Evolutionary conservation across 2,329 filamentous ascomycete species (phyloP).

Genomic region (Hymenotorrendiella dingleyae): DNA sequence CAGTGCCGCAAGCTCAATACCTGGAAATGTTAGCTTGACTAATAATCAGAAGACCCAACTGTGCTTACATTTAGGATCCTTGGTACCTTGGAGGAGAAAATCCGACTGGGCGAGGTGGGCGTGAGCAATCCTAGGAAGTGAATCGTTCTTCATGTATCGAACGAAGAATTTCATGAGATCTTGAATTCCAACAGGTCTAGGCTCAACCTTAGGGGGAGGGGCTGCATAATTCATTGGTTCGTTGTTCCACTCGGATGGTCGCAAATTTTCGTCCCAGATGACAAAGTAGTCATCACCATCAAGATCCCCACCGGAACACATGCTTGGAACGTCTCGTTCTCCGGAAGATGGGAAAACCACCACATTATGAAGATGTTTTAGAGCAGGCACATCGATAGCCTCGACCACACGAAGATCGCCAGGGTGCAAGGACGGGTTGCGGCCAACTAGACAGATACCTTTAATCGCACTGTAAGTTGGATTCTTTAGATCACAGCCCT

Average conservation of each 20-base stretch:
- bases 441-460: conserved; percentile 76
- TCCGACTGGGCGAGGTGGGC: conserved; percentile 80
- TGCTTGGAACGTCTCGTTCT: conserved; percentile 79
- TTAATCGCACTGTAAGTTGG: conserved; percentile 55
- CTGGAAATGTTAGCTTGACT: conserved; percentile 33
- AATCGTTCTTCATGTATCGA: conserved; percentile 86
- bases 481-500: conserved; percentile 39
- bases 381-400: conserved; percentile 67
- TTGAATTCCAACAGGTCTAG: conserved; percentile 59
- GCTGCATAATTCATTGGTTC: conserved; percentile 72
- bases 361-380: conserved; percentile 75
- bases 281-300: conserved; percentile 96
- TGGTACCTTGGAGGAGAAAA: conserved; percentile 51
- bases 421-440: conserved; percentile 90
- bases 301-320: conserved; percentile 93
- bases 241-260: conserved; percentile 65
- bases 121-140: conserved; percentile 70
- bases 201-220: conserved; percentile 47
- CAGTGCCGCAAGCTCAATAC: conserved; percentile 65
- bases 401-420: conserved; percentile 85
- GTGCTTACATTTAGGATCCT: conserved; percentile 59
- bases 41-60: neutral
- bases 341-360: conserved; percentile 82
- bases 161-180: conserved; percentile 85
- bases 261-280: conserved; percentile 76